Evolutionary conservation across 495 filamentous ascomycete genomes (phyloP), one percentile per base, ranked within the genome.

Genomic region (Pyrenula aspistea): DNA sequence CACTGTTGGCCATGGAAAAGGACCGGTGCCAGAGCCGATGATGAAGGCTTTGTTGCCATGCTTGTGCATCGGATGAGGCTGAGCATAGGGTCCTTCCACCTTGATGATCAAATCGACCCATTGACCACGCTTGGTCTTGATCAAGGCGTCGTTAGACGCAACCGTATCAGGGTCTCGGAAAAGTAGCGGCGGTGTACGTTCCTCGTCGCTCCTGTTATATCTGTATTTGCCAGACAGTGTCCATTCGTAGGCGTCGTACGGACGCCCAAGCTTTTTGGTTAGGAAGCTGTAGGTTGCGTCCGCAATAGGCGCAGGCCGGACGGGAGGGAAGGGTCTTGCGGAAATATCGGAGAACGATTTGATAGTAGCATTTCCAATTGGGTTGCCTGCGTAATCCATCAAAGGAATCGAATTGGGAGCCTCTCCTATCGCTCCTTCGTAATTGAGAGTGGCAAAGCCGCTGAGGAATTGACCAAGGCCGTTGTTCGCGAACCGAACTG

Each of bases 61-160:
- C 61, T 84, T 84, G 67, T 85, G 82, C 53, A 85, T 78, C 0
- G 78, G 75, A 56, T 85, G 82, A 36, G 74, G 64, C 0, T 74
- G 68, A 53, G 71, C 63, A 2, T 73, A 56, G 8, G 69, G 61
- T 1, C 63, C 60, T 12, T 53, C 56, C 2, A 73, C 64, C 42
- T 70, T 63, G 36, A 82, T 65, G 42, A 84, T 67, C n/a, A 84
- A 51, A 59, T 84, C 81, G 4, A 84, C 72, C 78, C 79, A 80
- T 2, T 70, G 73, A 52, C 68, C 66, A 55, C 77, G 78, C 24
- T 61, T 61, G 22, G 74, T 82, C 19, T 62, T 59, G 53, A 82
- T 74, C 49, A 66, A 73, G 21, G 76, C 58, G 22, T 75, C 68
- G 24, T 70, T 67, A 2, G 62, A 53, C 10, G 61, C 49, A 12